A percentile compares a stretch with the other conserved stretches of the same genome.
phyloP scores from a whole-genome alignment of 1,284 basidiomycete genomes.

The Acaromyces ingoldii region DNA sequence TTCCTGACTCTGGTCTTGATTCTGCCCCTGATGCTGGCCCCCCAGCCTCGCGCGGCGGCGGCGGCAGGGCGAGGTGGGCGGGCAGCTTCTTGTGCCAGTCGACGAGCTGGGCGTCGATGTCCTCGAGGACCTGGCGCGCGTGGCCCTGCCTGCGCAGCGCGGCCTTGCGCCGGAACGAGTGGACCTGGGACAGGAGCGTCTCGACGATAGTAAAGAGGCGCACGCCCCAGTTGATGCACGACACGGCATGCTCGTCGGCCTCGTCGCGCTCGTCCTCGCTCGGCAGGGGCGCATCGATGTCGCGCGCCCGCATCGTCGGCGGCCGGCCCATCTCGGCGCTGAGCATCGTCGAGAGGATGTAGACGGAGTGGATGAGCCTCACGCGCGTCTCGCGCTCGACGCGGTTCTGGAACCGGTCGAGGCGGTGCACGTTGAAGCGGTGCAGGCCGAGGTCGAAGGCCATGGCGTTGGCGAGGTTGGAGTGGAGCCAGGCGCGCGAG shows the following conservation, averaged over 20 bases:
- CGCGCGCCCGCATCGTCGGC: constrained; percentile 51
- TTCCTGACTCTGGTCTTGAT: too few relatives aligned
- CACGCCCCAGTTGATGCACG: constrained; percentile 35
- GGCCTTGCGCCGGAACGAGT: constrained; percentile 39
- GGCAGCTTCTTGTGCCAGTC: constrained; percentile 32
- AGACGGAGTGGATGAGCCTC: constrained; percentile 54
- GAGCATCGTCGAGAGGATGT: constrained; percentile 54
- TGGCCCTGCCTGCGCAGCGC: constrained; percentile 29
- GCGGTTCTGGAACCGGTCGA: constrained; percentile 29
- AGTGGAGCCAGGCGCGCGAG: constrained; percentile 52
- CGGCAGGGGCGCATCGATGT: constrained; percentile 52
- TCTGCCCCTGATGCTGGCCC: too few relatives aligned
- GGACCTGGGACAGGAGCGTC: constrained; percentile 33
- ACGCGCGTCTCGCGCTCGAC: constrained; percentile 50
- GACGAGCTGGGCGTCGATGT: constrained; percentile 33
- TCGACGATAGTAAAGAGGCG: constrained; percentile 41
- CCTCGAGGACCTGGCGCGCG: constrained; percentile 19
- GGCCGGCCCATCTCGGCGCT: constrained; percentile 54
- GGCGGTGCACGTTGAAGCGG: constrained; percentile 34
- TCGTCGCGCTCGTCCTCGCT: constrained; percentile 53
- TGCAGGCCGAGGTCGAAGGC: constrained; percentile 54
- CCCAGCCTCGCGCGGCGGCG: too few relatives aligned
- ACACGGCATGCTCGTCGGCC: constrained; percentile 47
- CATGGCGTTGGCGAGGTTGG: constrained; percentile 53
- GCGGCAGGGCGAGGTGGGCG: constrained; percentile 21